Base-by-base conservation (phyloP, 1,284 basidiomycete species). In the Anthracocystis setariae region DNA sequence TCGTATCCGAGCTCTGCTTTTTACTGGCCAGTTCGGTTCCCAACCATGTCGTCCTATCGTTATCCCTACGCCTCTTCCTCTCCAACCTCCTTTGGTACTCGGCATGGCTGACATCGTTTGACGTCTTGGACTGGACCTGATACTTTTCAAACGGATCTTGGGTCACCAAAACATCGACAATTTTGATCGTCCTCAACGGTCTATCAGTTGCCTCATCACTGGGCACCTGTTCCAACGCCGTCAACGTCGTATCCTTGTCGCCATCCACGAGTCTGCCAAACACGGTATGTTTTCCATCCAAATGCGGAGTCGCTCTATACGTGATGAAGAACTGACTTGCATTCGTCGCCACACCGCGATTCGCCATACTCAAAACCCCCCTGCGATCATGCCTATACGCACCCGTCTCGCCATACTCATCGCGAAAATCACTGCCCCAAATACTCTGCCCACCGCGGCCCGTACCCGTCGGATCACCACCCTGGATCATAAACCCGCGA, bases 401-500 rank as follows among this genome's bases (percentile, higher is more conserved):
- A n/a, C 77, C 73, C 1, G 66, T 54, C 12, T 46, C 44, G 77
- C 90, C 89, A 77, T 91, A 89, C 84, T 98, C 95, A 80, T 98
- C 95, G 55, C 93, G 87, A 85, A 99, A 99, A 5, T 92, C 91
- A 23, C 91, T 92, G 4, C 92, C 93, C 95, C 95, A 98, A 80
- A 89, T 90, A n/a, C 92, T 94, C 78, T 92, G 86, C 7, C 95
- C 95, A 4, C 95, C 96, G 25, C 91, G 86, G 0, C 96, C 95
- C 2, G 94, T 98, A 1, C 96, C 95, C 0, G 93, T 94, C 2
- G 94, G 94, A 83, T 98, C 94, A 44, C 94, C 95, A 1, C 93
- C 94, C 87, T 97, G 94, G 25, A 94, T 88, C 96, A 99, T 98
- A 82, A 99, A 99, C 0, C 92, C 94, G 5, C 94, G 94, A 13